phyloP scores from a whole-genome alignment of 768 basidiomycete species.

The Botryobasidium botryosum region DNA sequence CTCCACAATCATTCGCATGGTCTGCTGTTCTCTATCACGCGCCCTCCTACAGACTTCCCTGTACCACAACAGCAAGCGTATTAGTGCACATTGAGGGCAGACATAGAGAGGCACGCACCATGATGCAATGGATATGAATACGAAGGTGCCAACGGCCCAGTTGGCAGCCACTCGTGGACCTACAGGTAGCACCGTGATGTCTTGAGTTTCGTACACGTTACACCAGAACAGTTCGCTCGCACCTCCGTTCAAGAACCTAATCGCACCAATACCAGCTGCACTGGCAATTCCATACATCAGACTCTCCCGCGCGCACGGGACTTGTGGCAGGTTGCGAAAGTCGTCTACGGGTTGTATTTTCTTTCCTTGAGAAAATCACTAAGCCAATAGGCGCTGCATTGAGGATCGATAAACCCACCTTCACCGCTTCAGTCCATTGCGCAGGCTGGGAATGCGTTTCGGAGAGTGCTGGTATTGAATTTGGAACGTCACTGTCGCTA shows the following conservation, averaged over 20 bases:
- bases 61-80: not conserved
- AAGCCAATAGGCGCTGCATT: no score
- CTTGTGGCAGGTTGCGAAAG: constrained; percentile 41
- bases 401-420: no score
- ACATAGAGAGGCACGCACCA: constrained; percentile 32
- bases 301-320: constrained; percentile 64
- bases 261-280: constrained; percentile 57
- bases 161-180: constrained; percentile 51
- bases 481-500: no score
- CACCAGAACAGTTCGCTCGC: no score
- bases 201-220: no score
- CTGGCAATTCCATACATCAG: constrained; percentile 65
- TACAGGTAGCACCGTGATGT: constrained; percentile 19
- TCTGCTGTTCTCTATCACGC: constrained; percentile 9
- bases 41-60: constrained; percentile 12
- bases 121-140: constrained; percentile 45
- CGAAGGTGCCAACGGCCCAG: constrained; percentile 66
- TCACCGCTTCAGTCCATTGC: no score
- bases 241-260: constrained; percentile 52
- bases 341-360: no score
- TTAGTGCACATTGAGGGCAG: not conserved
- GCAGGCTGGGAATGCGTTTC: no score
- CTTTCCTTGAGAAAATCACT: no score
- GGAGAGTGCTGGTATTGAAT: no score
- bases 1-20: constrained; percentile 11